phyloP scores from a whole-genome alignment of 305 asterid species.

The Andrographis paniculata region DNA sequence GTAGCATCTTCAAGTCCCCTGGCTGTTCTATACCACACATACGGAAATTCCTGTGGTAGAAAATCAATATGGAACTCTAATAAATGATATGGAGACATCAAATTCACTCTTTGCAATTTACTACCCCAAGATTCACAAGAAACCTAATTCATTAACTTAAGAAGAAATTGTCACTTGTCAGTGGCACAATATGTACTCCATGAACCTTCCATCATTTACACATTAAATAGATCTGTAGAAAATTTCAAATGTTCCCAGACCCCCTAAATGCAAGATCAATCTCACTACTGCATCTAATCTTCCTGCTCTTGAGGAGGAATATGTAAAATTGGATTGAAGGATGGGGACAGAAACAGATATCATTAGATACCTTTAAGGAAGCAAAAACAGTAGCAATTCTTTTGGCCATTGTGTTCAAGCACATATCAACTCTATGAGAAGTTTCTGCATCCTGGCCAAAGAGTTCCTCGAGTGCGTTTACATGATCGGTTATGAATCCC shows the following conservation, averaged over 20 bases:
- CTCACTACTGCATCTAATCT: conserved; percentile 1
- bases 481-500: conserved; percentile 94
- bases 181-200: neutral
- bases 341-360: conserved; percentile 7
- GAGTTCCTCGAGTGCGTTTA: conserved; percentile 79
- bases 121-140: neutral
- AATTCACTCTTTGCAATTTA: neutral
- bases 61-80: conserved; percentile 16
- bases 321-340: conserved; percentile 5
- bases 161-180: neutral
- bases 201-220: neutral
- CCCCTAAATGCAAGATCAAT: neutral
- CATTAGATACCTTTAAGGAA: conserved; percentile 69
- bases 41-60: conserved; percentile 68
- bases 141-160: conserved; percentile 1
- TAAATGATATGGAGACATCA: neutral
- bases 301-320: conserved; percentile 4
- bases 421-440: conserved; percentile 45
- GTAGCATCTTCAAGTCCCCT: conserved; percentile 44
- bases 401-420: conserved; percentile 73
- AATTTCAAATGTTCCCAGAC: neutral
- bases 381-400: conserved; percentile 95
- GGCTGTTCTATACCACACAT: conserved; percentile 64
- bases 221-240: neutral
- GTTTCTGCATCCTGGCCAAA: conserved; percentile 62